Conservation (phyloP, 345 rosid genomes). For the Populus deltoides region DNA sequence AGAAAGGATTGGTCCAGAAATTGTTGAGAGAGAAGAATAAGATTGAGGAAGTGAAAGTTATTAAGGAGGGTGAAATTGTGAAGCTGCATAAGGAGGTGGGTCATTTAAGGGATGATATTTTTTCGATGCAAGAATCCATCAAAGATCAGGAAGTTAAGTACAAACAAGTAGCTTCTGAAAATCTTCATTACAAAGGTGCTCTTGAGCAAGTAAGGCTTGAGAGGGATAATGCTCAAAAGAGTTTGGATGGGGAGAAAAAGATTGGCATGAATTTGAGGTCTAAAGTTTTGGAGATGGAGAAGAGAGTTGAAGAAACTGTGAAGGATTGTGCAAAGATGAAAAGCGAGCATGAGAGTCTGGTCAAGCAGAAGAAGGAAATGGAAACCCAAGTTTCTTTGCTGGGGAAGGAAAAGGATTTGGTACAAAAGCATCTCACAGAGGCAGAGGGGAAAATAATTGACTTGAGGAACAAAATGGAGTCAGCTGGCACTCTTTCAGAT, state of each 20-base stretch:
- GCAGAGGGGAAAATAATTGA: slow-evolving; percentile 29
- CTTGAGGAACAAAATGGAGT: slow-evolving; percentile 43
- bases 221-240: slow-evolving; percentile 40
- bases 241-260: slow-evolving; percentile 44
- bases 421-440: slow-evolving; percentile 42
- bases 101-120: slow-evolving; percentile 28
- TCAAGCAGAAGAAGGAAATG: slow-evolving; percentile 31
- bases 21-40: slow-evolving; percentile 43
- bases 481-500: slow-evolving; percentile 27
- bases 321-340: slow-evolving; percentile 34
- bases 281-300: slow-evolving; percentile 41
- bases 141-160: slow-evolving; percentile 33
- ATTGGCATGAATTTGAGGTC: slow-evolving; percentile 30
- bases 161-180: slow-evolving; percentile 30
- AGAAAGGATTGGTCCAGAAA: slow-evolving; percentile 31
- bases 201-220: slow-evolving; percentile 24
- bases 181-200: slow-evolving; percentile 8
- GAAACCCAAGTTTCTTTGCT: slow-evolving; percentile 26
- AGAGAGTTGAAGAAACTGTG: slow-evolving; percentile 28
- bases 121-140: slow-evolving; percentile 30
- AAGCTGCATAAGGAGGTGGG: slow-evolving; percentile 38
- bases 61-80: slow-evolving; percentile 40
- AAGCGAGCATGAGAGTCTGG: slow-evolving; percentile 28
- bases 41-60: slow-evolving; percentile 35
- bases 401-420: slow-evolving; percentile 41